Evolutionary conservation across 768 basidiomycete genomes (phyloP), one percentile per base, ranked within the genome.

Genomic region (Suillus americanus): DNA sequence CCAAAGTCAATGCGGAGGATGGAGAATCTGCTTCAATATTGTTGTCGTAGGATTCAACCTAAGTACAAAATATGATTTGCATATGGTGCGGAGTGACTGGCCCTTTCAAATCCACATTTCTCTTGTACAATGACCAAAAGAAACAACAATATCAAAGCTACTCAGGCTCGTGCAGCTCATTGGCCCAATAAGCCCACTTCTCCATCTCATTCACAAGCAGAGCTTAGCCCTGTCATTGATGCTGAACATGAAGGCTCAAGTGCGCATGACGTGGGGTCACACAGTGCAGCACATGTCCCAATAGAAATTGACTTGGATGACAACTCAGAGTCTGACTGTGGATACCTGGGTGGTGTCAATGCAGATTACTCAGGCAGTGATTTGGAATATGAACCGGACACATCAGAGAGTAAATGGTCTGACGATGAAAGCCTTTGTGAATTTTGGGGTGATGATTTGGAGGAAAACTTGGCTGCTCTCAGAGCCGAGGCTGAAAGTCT

Each of bases 331-430:
- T 33, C 57, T 33, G 57, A 41, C 57, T 60, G 57, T 38, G 57
- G 43, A 60, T 60, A 60, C 57, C 37, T 43, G 43, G 57, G 57
- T 38, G 57, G 57, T 20, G 38, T 41, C 57, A 60, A 60, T 60
- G 14, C 37, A 25, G 14, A 35, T 37, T 40, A 38, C 25, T 43
- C 57, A 41, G 37, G 28, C 38, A 60, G 57, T 7, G 46, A 48
- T 23, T 48, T 3, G 5, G 57, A 60, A 23, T 30, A 60, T 5
- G n/a, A 60, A 38, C 25, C n/a, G 14, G 59, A 60, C 13, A 28
- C n/a, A 6, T 48, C 46, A 48, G n/a, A 48, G 46, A 25, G 48
- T 3, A 6, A 50, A 25, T 25, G 48, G 48, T 50, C 48, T 7
- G 48, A 50, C 1, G 6, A 16, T 3, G 14, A 50, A 25, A 50